phyloP scores from a whole-genome alignment of 805 yeast genomes.

The Saturnispora mendoncae region DNA sequence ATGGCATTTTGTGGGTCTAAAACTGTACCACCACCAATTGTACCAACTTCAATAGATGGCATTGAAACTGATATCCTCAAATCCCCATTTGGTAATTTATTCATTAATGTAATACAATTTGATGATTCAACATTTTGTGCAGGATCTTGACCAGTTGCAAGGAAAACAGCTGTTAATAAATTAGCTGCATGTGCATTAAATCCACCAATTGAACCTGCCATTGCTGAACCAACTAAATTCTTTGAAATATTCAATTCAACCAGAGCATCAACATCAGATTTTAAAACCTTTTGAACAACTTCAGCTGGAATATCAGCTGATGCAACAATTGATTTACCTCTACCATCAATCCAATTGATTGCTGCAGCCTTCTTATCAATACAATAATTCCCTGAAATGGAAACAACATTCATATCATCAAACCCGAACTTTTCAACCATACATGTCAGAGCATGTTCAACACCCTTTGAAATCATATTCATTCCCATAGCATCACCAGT shows the following conservation, averaged over 20 bases:
- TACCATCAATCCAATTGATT: constrained; percentile 97
- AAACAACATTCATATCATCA: constrained; percentile 86
- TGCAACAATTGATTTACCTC: constrained; percentile 97
- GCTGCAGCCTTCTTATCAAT: constrained; percentile 98
- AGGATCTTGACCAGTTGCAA: constrained; percentile 99
- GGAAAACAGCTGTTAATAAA: constrained; percentile 83
- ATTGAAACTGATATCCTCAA: constrained; percentile 91
- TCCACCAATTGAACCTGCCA: constrained; percentile 98
- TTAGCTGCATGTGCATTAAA: constrained; percentile 98
- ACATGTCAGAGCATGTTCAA: constrained; percentile 72
- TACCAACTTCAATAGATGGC: constrained; percentile 99
- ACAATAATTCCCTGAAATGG: constrained; percentile 96
- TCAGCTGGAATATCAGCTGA: constrained; percentile 85
- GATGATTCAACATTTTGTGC: constrained; percentile 98
- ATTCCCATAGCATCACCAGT: constrained; percentile 99
- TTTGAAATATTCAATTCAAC: constrained; percentile 84
- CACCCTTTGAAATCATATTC: constrained; percentile 99
- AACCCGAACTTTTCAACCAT: constrained; percentile 88
- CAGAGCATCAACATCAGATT: constrained; percentile 85
- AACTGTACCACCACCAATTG: constrained; percentile 98
- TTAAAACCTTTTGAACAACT: constrained; percentile 71
- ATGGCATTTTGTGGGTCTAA: constrained; percentile 95
- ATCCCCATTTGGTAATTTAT: constrained; percentile 64
- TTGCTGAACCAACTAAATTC: constrained; percentile 91
- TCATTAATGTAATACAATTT: constrained; percentile 94